These are phyloP conservation scores for Diaporthe longicolla DNA, from an alignment of 2,329 filamentous ascomycete genomes.

Conservation along the genomic window DNA sequence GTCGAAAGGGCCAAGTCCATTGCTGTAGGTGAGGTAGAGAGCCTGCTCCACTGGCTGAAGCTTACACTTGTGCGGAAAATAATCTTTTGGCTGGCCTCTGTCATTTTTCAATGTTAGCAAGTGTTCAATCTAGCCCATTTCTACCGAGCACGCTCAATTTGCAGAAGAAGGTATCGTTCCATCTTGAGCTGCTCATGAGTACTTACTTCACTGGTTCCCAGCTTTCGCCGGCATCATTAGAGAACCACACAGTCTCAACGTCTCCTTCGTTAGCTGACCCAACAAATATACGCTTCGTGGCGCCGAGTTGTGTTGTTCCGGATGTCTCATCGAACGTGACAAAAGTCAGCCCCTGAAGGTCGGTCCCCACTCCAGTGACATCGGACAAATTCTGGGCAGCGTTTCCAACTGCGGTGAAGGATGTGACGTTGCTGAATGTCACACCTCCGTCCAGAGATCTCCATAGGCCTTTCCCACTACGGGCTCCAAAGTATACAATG, in stretches of 20 bases:
- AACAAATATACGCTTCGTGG: conserved; percentile 69
- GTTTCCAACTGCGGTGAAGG: conserved; percentile 66
- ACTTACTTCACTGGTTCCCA: conserved; percentile 59
- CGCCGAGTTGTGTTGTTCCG: conserved; percentile 54
- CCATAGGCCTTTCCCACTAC: conserved; percentile 71
- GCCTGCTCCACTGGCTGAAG: conserved; percentile 65
- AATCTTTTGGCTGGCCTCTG: conserved; percentile 57
- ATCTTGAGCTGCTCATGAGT: not conserved
- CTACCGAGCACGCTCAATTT: too few relatives aligned
- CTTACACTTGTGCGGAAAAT: conserved; percentile 67
- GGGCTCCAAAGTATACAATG: conserved; percentile 70
- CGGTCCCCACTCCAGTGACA: conserved; percentile 58
- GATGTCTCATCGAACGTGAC: conserved; percentile 70
- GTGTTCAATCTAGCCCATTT: not conserved
- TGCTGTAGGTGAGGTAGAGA: conserved; percentile 67
- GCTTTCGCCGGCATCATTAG: conserved; percentile 65
- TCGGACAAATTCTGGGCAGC: conserved; percentile 62
- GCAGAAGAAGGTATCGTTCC: not conserved
- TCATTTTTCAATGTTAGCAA: not conserved
- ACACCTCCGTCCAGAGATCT: conserved; percentile 68
- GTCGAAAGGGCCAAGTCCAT: conserved; percentile 70
- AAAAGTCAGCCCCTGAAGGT: conserved; percentile 64
- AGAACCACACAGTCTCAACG: conserved; percentile 64
- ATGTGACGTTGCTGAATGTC: conserved; percentile 65
- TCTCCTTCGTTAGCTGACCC: conserved; percentile 67